Evolutionary conservation across 495 filamentous ascomycete species (phyloP), one percentile per base, ranked within the genome.

Genomic region (Cudoniella acicularis): DNA sequence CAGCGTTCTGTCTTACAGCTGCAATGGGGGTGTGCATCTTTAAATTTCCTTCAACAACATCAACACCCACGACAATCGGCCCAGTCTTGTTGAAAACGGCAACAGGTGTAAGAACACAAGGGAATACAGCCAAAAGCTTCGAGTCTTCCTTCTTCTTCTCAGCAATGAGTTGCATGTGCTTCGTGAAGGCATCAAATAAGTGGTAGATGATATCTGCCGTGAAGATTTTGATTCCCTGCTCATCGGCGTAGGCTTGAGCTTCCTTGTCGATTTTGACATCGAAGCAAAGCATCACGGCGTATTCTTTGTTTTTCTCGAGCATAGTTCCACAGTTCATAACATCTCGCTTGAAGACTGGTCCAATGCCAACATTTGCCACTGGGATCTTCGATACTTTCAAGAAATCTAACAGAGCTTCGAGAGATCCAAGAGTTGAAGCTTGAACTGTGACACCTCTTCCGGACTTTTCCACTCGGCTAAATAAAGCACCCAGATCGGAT

Each of bases 221-320:
- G 78, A 98, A 98, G 67, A 99, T 90, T 81, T 96, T 99, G 70
- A 99, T 89, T 26, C 93, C 93, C 41, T 96, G 84, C 54, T 97
- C 92, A 10, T 96, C 89, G 42, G 95, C 95, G 64, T 98, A 96
- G 13, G 80, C 80, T 65, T 87, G 82, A 1, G 95, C 95, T 67
- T 99, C 95, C 73, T 96, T 97, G 73, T 99, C 95, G 21, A 99
- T 89, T 77, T 96, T 96, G 72, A 99, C 95, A 69, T 99, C 95
- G 79, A 99, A 99, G 71, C 95, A 98, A 18, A 99, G 87, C 95
- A 99, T 99, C 71, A 98, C 91, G 22, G 95, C 95, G 60, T 86
- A 95, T 70, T 99, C 94, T 65, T 90, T 91, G 46, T 86, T 83
- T 74, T 97, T 97, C 77, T 99, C 95, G 59, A 98, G 77, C 95